Base-by-base conservation (phyloP, 1,139 yeast genomes). In the Taphrina confusa region DNA sequence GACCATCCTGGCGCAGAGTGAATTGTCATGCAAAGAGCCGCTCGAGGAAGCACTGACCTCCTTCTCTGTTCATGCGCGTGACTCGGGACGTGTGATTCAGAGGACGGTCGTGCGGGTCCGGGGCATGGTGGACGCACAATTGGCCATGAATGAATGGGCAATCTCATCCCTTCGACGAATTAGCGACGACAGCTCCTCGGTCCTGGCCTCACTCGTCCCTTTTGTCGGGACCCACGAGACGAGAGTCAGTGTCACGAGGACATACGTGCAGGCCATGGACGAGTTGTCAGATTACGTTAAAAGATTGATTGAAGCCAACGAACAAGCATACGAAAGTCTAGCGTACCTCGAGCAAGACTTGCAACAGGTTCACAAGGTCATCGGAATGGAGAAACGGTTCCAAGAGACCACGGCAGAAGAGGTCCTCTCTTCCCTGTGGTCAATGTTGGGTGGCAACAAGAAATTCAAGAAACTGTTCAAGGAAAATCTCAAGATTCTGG, bases 81-180 rank as follows among this genome's bases (percentile, higher is more conserved):
- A 25, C 31, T 45, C 58, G 12, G 27, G 40, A 12, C 27, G 58
- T 6, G 58, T 51, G n/a, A 42, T 54, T 14, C 58, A 54, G 9
- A 31, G 42, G 36, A 54, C 58, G 1, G 58, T 54, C 25, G 58
- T 54, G 9, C 42, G 58, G 16, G 49, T 46, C 6, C 23, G 49
- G 27, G 50, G 51, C 34, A 16, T 54, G 27, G 36, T 54, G 20
- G 58, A 54, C 40, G 51, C 58, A 9, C 28, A 44, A 20, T 39
- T 54, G 22, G 58, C 58, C 30, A 54, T 46, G 34, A 54, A 54
- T 22, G 51, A 54, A 20, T 54, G 58, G 58, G 58, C 58, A 16
- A 27, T 54, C 34, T 11, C 25, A 12, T 25, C 58, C 36, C 58
- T 54, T 18, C 37, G 36, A 25, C 31, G 49, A 11, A 33, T 54